A percentile compares a stretch with the other conserved stretches of the same genome.
Conservation (phyloP, 352 stramenopile species). For the Phytophthora pistaciae region DNA sequence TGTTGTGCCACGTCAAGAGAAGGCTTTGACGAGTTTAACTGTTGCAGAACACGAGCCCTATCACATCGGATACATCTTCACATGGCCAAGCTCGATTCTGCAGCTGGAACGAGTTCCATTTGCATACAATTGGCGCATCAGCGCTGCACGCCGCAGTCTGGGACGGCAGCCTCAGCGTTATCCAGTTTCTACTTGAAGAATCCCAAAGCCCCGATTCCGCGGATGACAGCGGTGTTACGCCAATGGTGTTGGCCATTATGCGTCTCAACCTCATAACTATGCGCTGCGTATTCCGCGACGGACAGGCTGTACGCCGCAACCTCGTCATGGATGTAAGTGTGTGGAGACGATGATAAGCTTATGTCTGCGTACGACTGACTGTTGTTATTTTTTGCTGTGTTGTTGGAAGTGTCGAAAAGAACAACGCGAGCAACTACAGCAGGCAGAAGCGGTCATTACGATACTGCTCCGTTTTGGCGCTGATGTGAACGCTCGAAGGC, state of each 20-base stretch:
- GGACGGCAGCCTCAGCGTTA: slow-evolving; percentile 15
- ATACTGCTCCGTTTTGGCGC: slow-evolving; percentile 18
- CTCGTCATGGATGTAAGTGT: slow-evolving; percentile 34
- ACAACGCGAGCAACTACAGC: slow-evolving; percentile 4
- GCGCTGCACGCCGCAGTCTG: slow-evolving; percentile 28
- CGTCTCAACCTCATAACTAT: slow-evolving; percentile 26
- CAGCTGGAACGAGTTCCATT: slow-evolving; percentile 33
- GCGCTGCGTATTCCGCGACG: slow-evolving; percentile 30
- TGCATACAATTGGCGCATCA: slow-evolving; percentile 26
- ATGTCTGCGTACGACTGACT: neutral
- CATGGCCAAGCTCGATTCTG: slow-evolving; percentile 7
- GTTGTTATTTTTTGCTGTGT: neutral
- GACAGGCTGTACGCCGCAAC: slow-evolving; percentile 23
- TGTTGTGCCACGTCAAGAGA: neutral
- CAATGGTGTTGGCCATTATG: slow-evolving; percentile 32
- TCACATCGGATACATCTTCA: neutral
- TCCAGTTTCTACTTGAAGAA: slow-evolving; percentile 21
- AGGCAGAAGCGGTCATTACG: slow-evolving; percentile 7
- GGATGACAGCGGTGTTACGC: slow-evolving; percentile 27
- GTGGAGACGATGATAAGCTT: neutral
- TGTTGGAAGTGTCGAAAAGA: slow-evolving; percentile 33
- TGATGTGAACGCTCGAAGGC: slow-evolving; percentile 14
- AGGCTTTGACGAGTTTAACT: neutral
- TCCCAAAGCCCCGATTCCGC: slow-evolving; percentile 24
- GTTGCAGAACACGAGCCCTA: neutral